Base-by-base conservation (phyloP, 495 filamentous ascomycete species). In the Letharia columbiana region DNA sequence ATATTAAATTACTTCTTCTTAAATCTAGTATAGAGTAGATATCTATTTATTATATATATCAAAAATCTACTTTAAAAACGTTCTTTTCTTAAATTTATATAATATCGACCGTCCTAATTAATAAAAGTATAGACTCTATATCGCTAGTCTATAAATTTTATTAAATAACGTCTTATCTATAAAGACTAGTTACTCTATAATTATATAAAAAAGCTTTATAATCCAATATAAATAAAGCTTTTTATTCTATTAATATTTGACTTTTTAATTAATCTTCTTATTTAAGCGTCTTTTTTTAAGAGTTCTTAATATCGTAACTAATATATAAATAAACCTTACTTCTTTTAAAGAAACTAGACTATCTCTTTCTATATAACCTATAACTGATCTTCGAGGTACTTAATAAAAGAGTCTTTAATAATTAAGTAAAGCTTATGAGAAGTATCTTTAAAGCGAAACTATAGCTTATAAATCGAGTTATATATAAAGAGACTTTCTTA, bases 151-250 rank as follows among this genome's bases (percentile, higher is more conserved):
- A n/a, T 66, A 44, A 20, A 60, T 45, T 45, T 44, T 28, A 23
- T 60, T 66, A 66, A 66, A 66, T 41, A 66, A 28, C 15, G 37
- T 44, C n/a, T 66, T 66, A 66, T 66, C 35, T 28, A 66, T 66
- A 66, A 66, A 60, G 31, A 66, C 20, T 15, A 66, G 40, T 23
- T 66, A 39, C 56, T 66, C 54, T 17, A n/a, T 37, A 50, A n/a
- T 61, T 45, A 60, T 47, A 42, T 66, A 35, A 65, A 60, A 31
- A 2, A 59, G 7, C 40, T 52, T 57, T 3, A 4, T 4, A 11
- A 31, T 39, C 39, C 10, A 64, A 17, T 20, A n/a, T 47, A 47
- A 20, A 2, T 6, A 3, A 15, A 47, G 13, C 44, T 47, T 47
- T 15, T 47, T 47, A 47, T 47, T 47, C 13, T 20, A 20, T 15